Percentiles rank a stretch among this genome's conserved stretches.
phyloP scores from a whole-genome alignment of 192 early-diverging fungal species.

The Entomortierella parvispora region DNA sequence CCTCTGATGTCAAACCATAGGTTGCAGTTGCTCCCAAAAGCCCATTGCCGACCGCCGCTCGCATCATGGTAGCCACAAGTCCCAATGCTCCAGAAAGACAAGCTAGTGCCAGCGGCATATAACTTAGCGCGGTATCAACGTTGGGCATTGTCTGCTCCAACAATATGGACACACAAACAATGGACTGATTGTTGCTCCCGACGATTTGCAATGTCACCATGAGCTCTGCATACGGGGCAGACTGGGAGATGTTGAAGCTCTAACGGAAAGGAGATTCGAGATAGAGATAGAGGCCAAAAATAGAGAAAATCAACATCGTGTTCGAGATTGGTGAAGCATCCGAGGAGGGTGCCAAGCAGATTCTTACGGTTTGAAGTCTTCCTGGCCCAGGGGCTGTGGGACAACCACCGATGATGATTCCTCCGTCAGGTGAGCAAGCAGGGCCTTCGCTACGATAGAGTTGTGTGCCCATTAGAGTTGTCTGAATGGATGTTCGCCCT shows the following conservation, averaged over 20 bases:
- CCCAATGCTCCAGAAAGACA: slow-evolving; percentile 25
- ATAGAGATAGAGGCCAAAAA: too few species aligned
- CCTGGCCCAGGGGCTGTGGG: slow-evolving; percentile 25
- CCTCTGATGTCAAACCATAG: slow-evolving; percentile 34
- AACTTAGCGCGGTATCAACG: slow-evolving; percentile 27
- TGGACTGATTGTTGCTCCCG: slow-evolving; percentile 38
- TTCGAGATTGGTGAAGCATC: background rate
- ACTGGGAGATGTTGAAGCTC: slow-evolving; percentile 36
- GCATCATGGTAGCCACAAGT: slow-evolving; percentile 29
- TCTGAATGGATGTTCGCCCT: slow-evolving; percentile 48
- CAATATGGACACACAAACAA: slow-evolving; percentile 41
- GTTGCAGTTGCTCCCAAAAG: slow-evolving; percentile 37
- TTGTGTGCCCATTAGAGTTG: slow-evolving; percentile 44
- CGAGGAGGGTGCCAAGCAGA: background rate
- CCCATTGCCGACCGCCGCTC: slow-evolving; percentile 39
- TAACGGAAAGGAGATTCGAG: background rate
- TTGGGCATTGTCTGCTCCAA: slow-evolving; percentile 29
- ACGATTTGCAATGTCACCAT: slow-evolving; percentile 36
- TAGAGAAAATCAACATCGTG: background rate
- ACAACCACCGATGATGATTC: slow-evolving; percentile 40
- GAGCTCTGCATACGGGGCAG: slow-evolving; percentile 44
- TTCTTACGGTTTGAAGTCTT: slow-evolving; percentile 34
- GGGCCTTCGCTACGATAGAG: slow-evolving; percentile 50
- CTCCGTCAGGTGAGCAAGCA: slow-evolving; percentile 29
- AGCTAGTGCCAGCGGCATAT: slow-evolving; percentile 38